Evolutionary conservation across 2,329 filamentous ascomycete species (phyloP), one percentile per base, ranked within the genome.

Genomic region (Spiromastix sp.): DNA sequence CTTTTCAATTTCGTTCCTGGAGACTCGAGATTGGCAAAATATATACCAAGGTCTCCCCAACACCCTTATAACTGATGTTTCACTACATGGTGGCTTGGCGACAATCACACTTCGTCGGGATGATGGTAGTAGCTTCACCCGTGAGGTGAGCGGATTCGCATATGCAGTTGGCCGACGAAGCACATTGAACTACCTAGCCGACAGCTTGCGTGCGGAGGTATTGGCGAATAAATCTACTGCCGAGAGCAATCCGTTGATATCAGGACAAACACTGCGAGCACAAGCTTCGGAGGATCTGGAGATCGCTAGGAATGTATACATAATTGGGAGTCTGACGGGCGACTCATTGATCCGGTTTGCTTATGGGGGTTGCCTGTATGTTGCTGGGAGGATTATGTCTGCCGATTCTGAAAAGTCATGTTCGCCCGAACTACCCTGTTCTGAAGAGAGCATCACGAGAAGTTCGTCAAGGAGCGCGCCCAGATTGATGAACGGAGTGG

Each of bases 321-420:
- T 72, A 28, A 69, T 71, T 24, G 74, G 74, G 8, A 76, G 72
- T 42, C 47, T 78, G 32, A 73, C 72, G 0, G 74, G 74, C 3
- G 74, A 78, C 48, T 74, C 72, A 2, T 57, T 78, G 3, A 69
- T 78, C 17, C 60, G 73, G 1, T 74, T 75, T 46, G 70, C 71
- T 6, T 71, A 74, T 18, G 73, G 74, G 2, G 68, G 72, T 4
- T 76, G 73, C 43, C 66, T 71, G 5, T 71, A 70, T 46, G 63
- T 68, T 4, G 74, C 72, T 3, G 68, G 71, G 3, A 67, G 63
- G 41, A 63, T 77, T 13, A 60, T 69, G 18, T 16, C 21, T n/a
- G 10, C 19, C 5, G 27, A 15, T 5, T 13, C 21, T 11, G 19
- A 37, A 11, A 26, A n/a, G 13, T 7, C n/a, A 15, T 10, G 24